Base-by-base conservation (phyloP, 129 eudicot genomes). In the Ambrosia trifida region DNA sequence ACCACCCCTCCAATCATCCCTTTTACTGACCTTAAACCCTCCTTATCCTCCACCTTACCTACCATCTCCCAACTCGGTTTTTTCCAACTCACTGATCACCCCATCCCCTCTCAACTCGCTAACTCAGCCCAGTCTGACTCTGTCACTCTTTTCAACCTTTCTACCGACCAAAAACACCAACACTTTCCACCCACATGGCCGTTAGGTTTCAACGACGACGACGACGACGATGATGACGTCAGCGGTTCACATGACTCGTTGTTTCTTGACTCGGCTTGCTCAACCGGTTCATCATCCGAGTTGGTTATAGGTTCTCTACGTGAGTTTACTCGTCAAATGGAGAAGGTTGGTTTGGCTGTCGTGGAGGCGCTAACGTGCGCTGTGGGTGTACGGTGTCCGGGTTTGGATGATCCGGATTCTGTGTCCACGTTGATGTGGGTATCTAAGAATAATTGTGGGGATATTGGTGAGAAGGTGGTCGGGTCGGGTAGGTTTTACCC, bases 121-220 rank as follows among this genome's bases (percentile, higher is more conserved):
- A 73, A 44, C 44, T 63, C 88, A 7, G 96, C 97, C 71, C 85
- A 88, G 76, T 73, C 84, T 32, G 83, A 89, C 8, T 83, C 97
- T 2, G 32, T 69, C 24, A 82, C 87, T 2, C 83, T 88, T 66
- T 77, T 84, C 74, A 64, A 60, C 68, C 87, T 85, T 61, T 57
- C 90, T 10, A 73, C 1, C 1, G 71, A 82, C 72, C 56, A 78
- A 6, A 91, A 84, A 74, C 81, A 47, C 4, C 75, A 56, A 11
- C 65, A 31, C 76, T 88, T 86, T 70, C 90, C 89, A 6, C 68
- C 47, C 32, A 79, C 54, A 80, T 91, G 90, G 93, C 97, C 97
- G 18, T 68, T 86, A 3, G 97, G 97, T 11, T 86, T 78, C 73
- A 79, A 82, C 73, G 51, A 35, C 14, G 83, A 31, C 54, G 83